phyloP scores from a whole-genome alignment of 2,329 filamentous ascomycete species.

The Aspergillus luchuensis region DNA sequence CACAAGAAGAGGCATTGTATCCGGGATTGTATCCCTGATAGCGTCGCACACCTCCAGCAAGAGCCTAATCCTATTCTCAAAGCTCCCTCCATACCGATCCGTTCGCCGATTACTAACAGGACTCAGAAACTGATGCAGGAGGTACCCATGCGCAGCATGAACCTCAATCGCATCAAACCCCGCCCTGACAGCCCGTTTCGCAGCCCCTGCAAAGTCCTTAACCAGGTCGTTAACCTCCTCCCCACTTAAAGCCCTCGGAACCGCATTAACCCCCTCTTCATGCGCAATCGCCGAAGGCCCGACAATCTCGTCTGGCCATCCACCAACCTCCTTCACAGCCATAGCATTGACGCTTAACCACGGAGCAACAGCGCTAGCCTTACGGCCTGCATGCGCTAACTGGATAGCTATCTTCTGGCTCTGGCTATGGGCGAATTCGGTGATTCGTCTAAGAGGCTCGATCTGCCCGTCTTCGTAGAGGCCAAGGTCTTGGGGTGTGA shows the following conservation, averaged over 20 bases:
- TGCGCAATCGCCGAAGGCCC: constrained; percentile 18
- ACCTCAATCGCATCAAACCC: constrained; percentile 36
- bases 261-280: constrained; percentile 2
- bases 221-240: constrained; percentile 39
- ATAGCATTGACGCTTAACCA: constrained; percentile 38
- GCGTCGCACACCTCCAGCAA: constrained; percentile 15
- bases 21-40: constrained; percentile 50
- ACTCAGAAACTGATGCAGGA: constrained; percentile 30
- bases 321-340: constrained; percentile 55
- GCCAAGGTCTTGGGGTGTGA: constrained; percentile 64
- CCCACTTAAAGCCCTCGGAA: constrained; percentile 29
- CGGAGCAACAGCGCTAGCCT: constrained; percentile 60
- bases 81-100: constrained; percentile 26
- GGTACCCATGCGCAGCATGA: constrained; percentile 31
- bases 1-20: constrained; percentile 58
- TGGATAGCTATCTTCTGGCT: constrained; percentile 76
- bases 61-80: constrained; percentile 17
- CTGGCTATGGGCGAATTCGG: constrained; percentile 79
- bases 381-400: constrained; percentile 74
- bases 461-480: constrained; percentile 86
- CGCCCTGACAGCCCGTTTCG: constrained; percentile 36
- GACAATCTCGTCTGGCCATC: constrained; percentile 44
- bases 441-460: constrained; percentile 66
- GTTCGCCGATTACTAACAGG: constrained; percentile 26
- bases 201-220: constrained; percentile 24